Percentiles rank a stretch among this genome's conserved stretches.
These are phyloP conservation scores for Penicillium sp. DNA, from an alignment of 2,329 filamentous ascomycete species.

Conservation along the genomic window DNA sequence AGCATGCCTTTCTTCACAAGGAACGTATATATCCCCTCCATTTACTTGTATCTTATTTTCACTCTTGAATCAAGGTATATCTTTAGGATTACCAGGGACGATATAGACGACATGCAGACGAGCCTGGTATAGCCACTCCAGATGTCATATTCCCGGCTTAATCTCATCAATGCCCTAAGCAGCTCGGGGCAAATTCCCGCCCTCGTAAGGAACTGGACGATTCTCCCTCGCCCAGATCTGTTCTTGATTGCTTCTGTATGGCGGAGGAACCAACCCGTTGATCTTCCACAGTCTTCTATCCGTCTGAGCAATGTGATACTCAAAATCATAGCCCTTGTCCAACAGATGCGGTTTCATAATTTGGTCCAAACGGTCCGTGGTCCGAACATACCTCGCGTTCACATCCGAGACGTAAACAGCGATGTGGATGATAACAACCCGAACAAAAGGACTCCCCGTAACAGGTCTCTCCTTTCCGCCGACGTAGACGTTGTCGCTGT, in stretches of 20 bases:
- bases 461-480: conserved; percentile 3
- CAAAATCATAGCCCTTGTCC: conserved; percentile 21
- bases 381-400: conserved; percentile 3
- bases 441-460: conserved; percentile 15
- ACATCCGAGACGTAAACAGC: conserved; percentile 13
- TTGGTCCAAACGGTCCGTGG: conserved; percentile 11
- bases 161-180: too few species aligned
- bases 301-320: conserved; percentile 24
- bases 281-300: conserved; percentile 26
- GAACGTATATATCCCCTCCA: too few species aligned
- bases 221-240: conserved; percentile 15
- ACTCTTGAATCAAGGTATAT: too few species aligned
- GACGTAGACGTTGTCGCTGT: conserved; percentile 12
- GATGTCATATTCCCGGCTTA: too few species aligned
- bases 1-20: too few species aligned
- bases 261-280: conserved; percentile 22
- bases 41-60: too few species aligned
- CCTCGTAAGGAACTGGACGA: conserved; percentile 12
- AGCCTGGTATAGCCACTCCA: too few species aligned
- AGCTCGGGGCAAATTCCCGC: conserved; percentile 10
- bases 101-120: too few species aligned
- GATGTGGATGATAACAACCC: conserved; percentile 20
- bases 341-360: conserved; percentile 17
- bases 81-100: too few species aligned
- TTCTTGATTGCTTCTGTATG: conserved; percentile 13